phyloP scores from a whole-genome alignment of 441 rosid genomes.

The Arabidopsis lyrata region DNA sequence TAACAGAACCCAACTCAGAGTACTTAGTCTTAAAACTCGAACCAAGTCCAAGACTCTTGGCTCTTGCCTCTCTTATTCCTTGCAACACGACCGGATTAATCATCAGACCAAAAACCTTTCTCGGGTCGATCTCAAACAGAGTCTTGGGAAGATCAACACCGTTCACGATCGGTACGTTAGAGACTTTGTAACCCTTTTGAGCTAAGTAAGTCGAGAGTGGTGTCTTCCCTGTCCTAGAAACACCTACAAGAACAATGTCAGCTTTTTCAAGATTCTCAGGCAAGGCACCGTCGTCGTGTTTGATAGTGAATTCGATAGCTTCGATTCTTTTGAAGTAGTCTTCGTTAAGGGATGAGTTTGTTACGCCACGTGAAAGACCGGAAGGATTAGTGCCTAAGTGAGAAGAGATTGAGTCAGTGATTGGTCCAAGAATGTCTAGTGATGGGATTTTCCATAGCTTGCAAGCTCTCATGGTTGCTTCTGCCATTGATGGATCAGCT shows the following conservation, averaged over 20 bases:
- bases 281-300: constrained; percentile 85
- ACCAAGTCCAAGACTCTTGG: constrained; percentile 71
- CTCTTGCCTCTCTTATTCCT: constrained; percentile 76
- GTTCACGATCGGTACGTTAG: constrained; percentile 86
- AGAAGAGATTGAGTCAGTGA: constrained; percentile 78
- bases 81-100: constrained; percentile 76
- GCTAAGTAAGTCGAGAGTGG: constrained; percentile 82
- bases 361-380: constrained; percentile 85
- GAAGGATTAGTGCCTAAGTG: constrained; percentile 84
- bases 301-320: constrained; percentile 88
- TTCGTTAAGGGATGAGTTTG: constrained; percentile 60
- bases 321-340: constrained; percentile 76
- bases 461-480: constrained; percentile 74
- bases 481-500: constrained; percentile 83
- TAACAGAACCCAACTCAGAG: constrained; percentile 80
- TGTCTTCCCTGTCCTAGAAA: constrained; percentile 88
- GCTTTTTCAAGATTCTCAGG: constrained; percentile 76
- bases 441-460: constrained; percentile 74
- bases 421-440: constrained; percentile 77
- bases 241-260: constrained; percentile 80
- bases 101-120: constrained; percentile 80
- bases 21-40: constrained; percentile 60
- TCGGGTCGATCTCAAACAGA: constrained; percentile 68
- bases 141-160: constrained; percentile 69
- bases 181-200: constrained; percentile 88